These are phyloP conservation scores for Nitzschia inconspicua DNA, from an alignment of 108 stramenopile genomes.

Conservation along the genomic window DNA sequence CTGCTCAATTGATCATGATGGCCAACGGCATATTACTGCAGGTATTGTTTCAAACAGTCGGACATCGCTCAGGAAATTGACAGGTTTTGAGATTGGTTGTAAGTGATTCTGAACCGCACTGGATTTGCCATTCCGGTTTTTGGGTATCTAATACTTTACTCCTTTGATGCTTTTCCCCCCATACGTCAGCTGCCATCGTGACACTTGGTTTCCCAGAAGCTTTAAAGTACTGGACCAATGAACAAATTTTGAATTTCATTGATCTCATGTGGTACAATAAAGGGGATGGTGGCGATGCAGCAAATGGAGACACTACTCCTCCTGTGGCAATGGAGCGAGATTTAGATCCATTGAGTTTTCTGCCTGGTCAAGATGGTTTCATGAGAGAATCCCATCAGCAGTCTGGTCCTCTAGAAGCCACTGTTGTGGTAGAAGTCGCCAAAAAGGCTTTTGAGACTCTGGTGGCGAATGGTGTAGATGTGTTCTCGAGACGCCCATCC, in stretches of 20 bases:
- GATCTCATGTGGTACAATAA: constrained; percentile 74
- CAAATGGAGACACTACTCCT: not conserved
- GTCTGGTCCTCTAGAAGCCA: constrained; percentile 58
- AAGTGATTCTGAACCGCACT: constrained; percentile 20
- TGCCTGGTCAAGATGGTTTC: constrained; percentile 5
- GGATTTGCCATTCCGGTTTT: not conserved
- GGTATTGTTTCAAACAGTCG: constrained; percentile 78
- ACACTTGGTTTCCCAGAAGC: constrained; percentile 76
- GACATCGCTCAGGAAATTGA: constrained; percentile 53
- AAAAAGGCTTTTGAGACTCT: constrained; percentile 65
- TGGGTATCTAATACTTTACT: not conserved
- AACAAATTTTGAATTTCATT: constrained; percentile 83
- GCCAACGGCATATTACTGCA: constrained; percentile 76
- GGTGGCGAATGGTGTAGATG: constrained; percentile 61
- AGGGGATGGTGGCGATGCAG: constrained; percentile 6
- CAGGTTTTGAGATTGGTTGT: constrained; percentile 78
- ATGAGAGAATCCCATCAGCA: constrained; percentile 13
- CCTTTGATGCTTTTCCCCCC: not conserved
- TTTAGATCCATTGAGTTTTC: constrained; percentile 39
- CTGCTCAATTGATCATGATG: constrained; percentile 65
- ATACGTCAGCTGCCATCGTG: constrained; percentile 46
- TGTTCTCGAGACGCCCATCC: constrained; percentile 43
- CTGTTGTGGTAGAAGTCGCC: constrained; percentile 75
- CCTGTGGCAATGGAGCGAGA: constrained; percentile 18
- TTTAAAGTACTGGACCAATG: constrained; percentile 80